phyloP scores from a whole-genome alignment of 2,329 filamentous ascomycete genomes.

The Orbilia ellipsospora region DNA sequence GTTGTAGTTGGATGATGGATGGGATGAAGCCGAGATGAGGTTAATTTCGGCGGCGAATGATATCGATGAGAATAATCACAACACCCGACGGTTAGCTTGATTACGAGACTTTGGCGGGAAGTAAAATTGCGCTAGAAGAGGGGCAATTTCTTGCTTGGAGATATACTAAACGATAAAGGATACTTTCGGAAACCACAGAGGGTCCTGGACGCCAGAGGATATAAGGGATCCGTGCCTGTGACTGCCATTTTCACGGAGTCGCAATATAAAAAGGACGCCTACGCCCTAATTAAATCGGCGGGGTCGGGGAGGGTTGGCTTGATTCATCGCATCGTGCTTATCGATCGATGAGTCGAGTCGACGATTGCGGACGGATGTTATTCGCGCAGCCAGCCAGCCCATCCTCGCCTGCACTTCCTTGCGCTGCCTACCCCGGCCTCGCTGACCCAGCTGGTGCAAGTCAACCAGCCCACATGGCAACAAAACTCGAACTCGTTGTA shows the following conservation, averaged over 20 bases:
- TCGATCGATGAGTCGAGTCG: slow-evolving; percentile 25
- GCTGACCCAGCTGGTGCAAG: slow-evolving; percentile 34
- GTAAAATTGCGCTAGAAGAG: slow-evolving; percentile 6
- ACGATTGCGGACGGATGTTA: slow-evolving; percentile 23
- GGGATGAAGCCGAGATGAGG: slow-evolving; percentile 1
- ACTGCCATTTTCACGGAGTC: slow-evolving; percentile 50
- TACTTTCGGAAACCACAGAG: background rate
- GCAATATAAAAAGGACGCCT: slow-evolving; percentile 16
- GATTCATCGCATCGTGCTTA: background rate
- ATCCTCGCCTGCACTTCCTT: slow-evolving; percentile 7
- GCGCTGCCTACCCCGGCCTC: slow-evolving; percentile 11
- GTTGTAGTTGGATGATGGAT: background rate
- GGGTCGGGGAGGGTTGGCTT: slow-evolving; percentile 4
- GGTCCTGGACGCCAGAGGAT: background rate
- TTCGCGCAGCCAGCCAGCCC: slow-evolving; percentile 34
- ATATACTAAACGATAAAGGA: background rate
- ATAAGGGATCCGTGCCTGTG: slow-evolving; percentile 36
- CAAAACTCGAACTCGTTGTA: no score
- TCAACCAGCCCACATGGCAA: slow-evolving; percentile 34
- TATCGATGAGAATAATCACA: slow-evolving; percentile 12
- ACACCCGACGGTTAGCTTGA: slow-evolving; percentile 28
- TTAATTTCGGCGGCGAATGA: slow-evolving; percentile 27
- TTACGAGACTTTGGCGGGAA: slow-evolving; percentile 10
- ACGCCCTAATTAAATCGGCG: slow-evolving; percentile 28
- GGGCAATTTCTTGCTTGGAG: slow-evolving; percentile 14